A percentile compares a stretch with the other conserved stretches of the same genome.
phyloP scores from a whole-genome alignment of 257 asterid genomes.

The Salvia miltiorrhiza region DNA sequence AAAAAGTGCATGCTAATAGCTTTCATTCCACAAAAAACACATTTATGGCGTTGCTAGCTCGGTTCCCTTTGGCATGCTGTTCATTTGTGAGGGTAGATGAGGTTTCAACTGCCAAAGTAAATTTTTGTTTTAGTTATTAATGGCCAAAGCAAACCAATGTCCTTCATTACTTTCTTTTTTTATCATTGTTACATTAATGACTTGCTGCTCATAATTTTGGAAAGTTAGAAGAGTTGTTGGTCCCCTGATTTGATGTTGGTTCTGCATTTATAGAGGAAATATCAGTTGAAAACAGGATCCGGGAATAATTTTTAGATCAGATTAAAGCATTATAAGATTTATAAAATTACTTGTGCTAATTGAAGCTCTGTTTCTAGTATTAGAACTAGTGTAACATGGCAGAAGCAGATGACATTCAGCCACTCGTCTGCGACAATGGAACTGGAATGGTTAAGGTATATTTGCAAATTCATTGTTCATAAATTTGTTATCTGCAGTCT shows the following conservation, averaged over 20 bases:
- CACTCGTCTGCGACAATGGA: constrained; percentile 56
- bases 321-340: not conserved
- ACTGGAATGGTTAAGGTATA: constrained; percentile 59
- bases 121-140: not conserved
- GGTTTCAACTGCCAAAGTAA: not conserved
- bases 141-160: not conserved
- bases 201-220: not conserved
- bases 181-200: not conserved
- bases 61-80: not conserved
- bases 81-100: not conserved
- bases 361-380: constrained; percentile 10
- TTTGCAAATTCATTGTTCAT: not conserved
- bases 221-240: not conserved
- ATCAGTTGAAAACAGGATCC: constrained; percentile 4
- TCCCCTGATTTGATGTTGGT: constrained; percentile 3
- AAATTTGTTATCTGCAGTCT: not conserved
- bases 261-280: not conserved
- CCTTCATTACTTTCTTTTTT: not conserved
- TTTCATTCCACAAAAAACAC: not conserved
- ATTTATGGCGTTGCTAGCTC: not conserved
- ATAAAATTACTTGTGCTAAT: constrained; percentile 11
- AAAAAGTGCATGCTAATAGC: constrained; percentile 2
- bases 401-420: constrained; percentile 49
- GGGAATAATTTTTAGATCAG: not conserved
- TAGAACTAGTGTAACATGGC: constrained; percentile 38